Base-by-base conservation (phyloP, 441 rosid genomes). In the California macrophylla region DNA sequence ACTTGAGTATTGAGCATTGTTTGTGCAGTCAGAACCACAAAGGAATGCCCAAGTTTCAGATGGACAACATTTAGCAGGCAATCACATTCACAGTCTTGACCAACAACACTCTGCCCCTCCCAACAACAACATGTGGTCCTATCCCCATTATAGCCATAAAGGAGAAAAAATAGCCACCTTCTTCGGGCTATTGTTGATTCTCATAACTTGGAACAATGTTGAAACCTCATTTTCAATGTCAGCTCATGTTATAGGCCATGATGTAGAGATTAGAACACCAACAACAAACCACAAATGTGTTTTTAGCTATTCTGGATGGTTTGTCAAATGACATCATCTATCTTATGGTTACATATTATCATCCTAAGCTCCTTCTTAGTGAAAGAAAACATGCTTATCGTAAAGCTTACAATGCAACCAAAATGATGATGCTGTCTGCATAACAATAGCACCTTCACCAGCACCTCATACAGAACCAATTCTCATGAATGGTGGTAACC, bases 381-480 rank as follows among this genome's bases (percentile, higher is more conserved):
- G 21, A 7, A 8, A 47, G 8, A 30, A 32, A 9, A 32, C 36
- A 32, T 32, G 36, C 7, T 32, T 32, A 32, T 0, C 16, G 18
- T 3, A 47, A 47, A 58, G 70, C 96, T 84, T 83, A 92, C 98
- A 89, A 62, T 21, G 90, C 87, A 79, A 92, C 87, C 75, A 90
- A 74, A 36, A 92, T 73, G 66, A 85, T 7, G 82, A 79, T 1
- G 88, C 71, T 0, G 96, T 86, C 77, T 89, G 97, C 82, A 87
- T 78, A 74, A 87, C 84, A 58, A 90, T 83, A 71, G 81, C 90
- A 71, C 97, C 97, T 86, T 87, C 98, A 68, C 96, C 97, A 66
- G 87, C 77, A 87, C 77, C 98, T 89, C 66, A 97, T 94, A 68
- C 78, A 84, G 66, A 93, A 90, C 91, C 96, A 89, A 10, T 79